Evolutionary conservation across 2,329 filamentous ascomycete species (phyloP), one percentile per base, ranked within the genome.

Genomic region (Sarocladium kiliense): DNA sequence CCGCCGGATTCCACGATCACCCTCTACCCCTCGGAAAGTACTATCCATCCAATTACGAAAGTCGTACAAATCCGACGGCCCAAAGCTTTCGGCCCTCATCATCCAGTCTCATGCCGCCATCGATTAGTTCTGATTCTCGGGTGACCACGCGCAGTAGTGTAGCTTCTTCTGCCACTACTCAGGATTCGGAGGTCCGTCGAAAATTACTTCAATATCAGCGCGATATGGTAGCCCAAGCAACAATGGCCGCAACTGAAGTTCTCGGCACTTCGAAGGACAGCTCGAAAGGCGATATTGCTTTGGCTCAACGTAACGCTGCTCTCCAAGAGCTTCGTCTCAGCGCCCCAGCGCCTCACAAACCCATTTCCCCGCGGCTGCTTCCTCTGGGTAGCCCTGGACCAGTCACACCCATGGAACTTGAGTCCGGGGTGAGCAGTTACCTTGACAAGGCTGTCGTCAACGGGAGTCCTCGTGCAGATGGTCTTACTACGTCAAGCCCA

Each of bases 31-130:
- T 83, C 68, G 82, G 82, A 23, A 85, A 85, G 67, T 86, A 85
- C 61, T 84, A 85, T 57, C 82, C 82, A 0, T 77, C 80, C 25
- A 85, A 85, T 66, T 85, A 83, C 61, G 79, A 82, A 60, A 71
- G 69, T 26, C 65, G 71, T 51, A 69, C 67, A 51, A 59, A 58
- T 19, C 59, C 59, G 7, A 59, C 64, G 21, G 50, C 62, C 36
- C 60, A 56, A 6, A 30, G 11, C n/a, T 41, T 60, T 4, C 63
- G 59, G 16, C 62, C 58, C n/a, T 57, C 59, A n/a, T 58, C 64
- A 26, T 60, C 66, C 4, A 60, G 65, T 39, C 56, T 63, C 42
- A 55, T 68, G 53, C 61, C 69, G n/a, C 63, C 66, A 53, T 62
- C 65, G 3, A 61, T 66, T 10, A 71, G 68, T 44, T 72, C 71